Evolutionary conservation across 176 grass and related monocot species (phyloP), one percentile per base, ranked within the genome.

Genomic region (Carex parvula): DNA sequence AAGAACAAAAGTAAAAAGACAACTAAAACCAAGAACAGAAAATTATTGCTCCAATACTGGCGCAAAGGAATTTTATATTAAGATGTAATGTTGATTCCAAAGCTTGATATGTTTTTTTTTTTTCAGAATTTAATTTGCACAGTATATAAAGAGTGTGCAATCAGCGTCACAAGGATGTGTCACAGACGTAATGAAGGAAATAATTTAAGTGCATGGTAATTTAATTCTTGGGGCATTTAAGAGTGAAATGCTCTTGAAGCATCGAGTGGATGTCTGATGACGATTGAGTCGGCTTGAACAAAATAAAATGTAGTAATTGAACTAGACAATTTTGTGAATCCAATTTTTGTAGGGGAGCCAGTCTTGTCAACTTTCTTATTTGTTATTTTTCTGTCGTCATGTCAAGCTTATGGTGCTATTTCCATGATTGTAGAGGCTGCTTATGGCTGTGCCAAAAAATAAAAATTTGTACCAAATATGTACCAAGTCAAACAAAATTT

Each of bases 91-190:
- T 18, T 58, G 17, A 12, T 12, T 71, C 13, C 33, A 56, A 77
- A 77, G 50, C 73, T 82, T 83, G 32, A 59, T 60, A 80, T 80
- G 3, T 59, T 37, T 32, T 59, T 59, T 37, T 32, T 59, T 37
- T 33, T 83, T 79, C 13, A 64, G 14, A 64, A 6, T 59, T 70
- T 79, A 22, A 3, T 60, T 68, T 79, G 4, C 24, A 69, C 88
- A 98, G 95, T 98, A 98, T 91, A 93, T 93, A 61, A 98, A 95
- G 88, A 90, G 89, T 37, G 95, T 98, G 30, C 88, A 92, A 74
- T 44, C 95, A 15, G 95, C 95, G 2, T 98, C 95, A 2, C 86
- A 81, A 60, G 95, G 95, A 80, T 95, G 95, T 0, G 92, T 95
- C 18, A 98, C 95, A 0, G 95, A 95, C 18, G 84, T 98, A 87